phyloP scores from a whole-genome alignment of 169 alveolate genomes.

The Plasmodium falciparum region DNA sequence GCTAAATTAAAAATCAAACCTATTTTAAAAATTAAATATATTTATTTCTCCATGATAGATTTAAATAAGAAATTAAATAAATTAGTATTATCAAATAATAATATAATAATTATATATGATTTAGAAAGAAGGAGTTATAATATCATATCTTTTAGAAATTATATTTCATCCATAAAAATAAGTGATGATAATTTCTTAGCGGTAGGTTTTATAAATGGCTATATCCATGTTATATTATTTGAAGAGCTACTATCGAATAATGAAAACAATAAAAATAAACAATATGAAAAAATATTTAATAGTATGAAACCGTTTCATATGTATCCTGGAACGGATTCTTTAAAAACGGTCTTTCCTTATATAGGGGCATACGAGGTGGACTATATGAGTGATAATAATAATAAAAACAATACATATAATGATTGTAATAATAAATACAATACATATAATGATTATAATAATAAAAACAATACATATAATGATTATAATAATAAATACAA shows the following conservation, averaged over 20 bases:
- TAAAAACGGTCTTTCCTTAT: background rate
- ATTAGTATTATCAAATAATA: conserved; percentile 55
- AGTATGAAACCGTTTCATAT: background rate
- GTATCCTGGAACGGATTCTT: background rate
- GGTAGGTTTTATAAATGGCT: conserved; percentile 40
- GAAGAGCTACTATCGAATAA: conserved; percentile 1
- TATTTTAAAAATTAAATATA: conserved; percentile 38
- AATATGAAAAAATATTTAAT: background rate
- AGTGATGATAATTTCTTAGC: conserved; percentile 47
- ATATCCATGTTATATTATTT: conserved; percentile 13
- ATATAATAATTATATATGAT: conserved; percentile 40
- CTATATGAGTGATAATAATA: background rate
- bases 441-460: background rate
- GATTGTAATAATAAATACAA: no score
- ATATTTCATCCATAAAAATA: conserved; percentile 37
- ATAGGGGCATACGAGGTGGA: conserved; percentile 1
- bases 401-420: no score
- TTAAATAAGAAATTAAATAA: conserved; percentile 16
- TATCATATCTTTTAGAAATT: conserved; percentile 8
- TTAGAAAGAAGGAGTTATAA: conserved; percentile 23
- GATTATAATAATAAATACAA: no score
- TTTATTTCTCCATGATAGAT: conserved; percentile 59
- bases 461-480: no score
- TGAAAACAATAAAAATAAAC: background rate
- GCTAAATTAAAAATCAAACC: conserved; percentile 34